Conservation (phyloP, 352 stramenopile genomes). For the Globisporangium recalcitrans region DNA sequence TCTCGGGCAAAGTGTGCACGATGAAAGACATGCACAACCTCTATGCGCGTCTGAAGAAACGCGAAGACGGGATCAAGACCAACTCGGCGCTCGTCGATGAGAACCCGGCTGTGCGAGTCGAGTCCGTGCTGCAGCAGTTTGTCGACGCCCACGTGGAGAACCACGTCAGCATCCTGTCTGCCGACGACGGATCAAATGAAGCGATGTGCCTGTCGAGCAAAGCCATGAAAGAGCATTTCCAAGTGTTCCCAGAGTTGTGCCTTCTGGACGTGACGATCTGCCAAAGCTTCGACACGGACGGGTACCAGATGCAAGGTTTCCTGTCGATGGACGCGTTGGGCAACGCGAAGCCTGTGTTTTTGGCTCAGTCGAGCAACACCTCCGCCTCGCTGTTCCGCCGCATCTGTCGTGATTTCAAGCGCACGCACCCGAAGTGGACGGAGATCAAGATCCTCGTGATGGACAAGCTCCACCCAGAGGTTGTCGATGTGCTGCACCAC, state of each 20-base stretch:
- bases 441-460: constrained; percentile 65
- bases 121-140: constrained; percentile 58
- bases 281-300: constrained; percentile 26
- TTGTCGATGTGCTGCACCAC: constrained; percentile 45
- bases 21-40: constrained; percentile 84
- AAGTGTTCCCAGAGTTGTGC: constrained; percentile 55
- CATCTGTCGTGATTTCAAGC: constrained; percentile 72
- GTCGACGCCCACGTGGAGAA: constrained; percentile 70
- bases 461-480: constrained; percentile 47
- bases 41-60: constrained; percentile 55
- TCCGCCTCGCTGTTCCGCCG: constrained; percentile 45
- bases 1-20: constrained; percentile 64
- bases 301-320: constrained; percentile 53
- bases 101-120: constrained; percentile 29
- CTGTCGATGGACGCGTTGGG: constrained; percentile 66
- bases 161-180: constrained; percentile 68
- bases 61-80: constrained; percentile 48
- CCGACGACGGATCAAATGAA: constrained; percentile 66
- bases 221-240: constrained; percentile 67
- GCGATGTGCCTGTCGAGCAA: constrained; percentile 69
- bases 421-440: constrained; percentile 57
- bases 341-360: constrained; percentile 60
- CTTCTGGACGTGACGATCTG: constrained; percentile 48
- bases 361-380: constrained; percentile 46
- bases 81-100: constrained; percentile 25